Conservation (phyloP, 805 yeast genomes). For the Teunomyces gatunensis region DNA sequence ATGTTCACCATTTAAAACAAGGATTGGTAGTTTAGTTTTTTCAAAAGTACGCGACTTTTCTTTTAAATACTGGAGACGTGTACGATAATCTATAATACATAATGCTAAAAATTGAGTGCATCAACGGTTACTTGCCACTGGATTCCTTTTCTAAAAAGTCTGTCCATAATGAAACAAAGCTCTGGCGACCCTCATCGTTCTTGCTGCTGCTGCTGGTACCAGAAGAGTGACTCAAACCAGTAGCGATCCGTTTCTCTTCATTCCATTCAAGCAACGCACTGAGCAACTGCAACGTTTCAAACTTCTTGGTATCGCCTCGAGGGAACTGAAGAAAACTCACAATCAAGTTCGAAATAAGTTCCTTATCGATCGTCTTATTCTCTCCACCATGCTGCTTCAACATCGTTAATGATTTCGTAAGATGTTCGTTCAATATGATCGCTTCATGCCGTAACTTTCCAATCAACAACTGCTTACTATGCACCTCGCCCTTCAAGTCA, state of each 20-base stretch:
- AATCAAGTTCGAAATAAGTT: constrained; percentile 80
- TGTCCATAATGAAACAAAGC: constrained; percentile 76
- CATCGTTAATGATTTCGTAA: constrained; percentile 87
- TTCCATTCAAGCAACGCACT: constrained; percentile 87
- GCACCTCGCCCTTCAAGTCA: constrained; percentile 54
- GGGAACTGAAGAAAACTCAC: constrained; percentile 84
- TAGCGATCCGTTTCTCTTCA: constrained; percentile 69
- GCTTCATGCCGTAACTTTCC: constrained; percentile 96
- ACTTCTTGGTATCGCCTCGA: constrained; percentile 90
- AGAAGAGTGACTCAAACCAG: constrained; percentile 56
- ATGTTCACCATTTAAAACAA: constrained; percentile 8
- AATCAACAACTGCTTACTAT: constrained; percentile 64
- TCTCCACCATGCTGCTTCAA: constrained; percentile 69
- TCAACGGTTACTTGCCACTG: constrained; percentile 10
- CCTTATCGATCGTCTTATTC: constrained; percentile 80
- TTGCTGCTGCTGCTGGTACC: constrained; percentile 11
- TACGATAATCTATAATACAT: background rate
- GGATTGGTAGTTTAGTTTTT: background rate
- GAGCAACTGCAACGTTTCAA: constrained; percentile 83
- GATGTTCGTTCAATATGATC: constrained; percentile 87
- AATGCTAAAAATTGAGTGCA: background rate
- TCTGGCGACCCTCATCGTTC: constrained; percentile 36
- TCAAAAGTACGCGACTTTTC: background rate
- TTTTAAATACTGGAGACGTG: background rate
- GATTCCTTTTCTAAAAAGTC: constrained; percentile 76